A percentile compares a stretch with the other conserved stretches of the same genome.
Evolutionary conservation across 2,329 filamentous ascomycete species (phyloP).

Genomic region (Didymella exigua): DNA sequence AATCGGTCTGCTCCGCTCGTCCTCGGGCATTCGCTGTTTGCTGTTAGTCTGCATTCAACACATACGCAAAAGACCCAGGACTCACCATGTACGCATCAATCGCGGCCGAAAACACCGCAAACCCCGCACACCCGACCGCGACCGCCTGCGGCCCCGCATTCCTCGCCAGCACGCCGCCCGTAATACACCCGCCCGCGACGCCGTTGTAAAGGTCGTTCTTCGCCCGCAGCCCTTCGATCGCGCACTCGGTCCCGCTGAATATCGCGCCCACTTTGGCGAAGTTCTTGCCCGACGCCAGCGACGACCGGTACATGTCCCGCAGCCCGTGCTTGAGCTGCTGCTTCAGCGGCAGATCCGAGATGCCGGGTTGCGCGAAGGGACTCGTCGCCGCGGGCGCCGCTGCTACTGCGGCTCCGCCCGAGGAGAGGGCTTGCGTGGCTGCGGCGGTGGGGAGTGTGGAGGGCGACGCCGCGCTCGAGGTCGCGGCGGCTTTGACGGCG

Average conservation of each 20-base stretch:
- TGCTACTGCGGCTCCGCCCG: slow-evolving; percentile 49
- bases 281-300: slow-evolving; percentile 83
- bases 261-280: slow-evolving; percentile 92
- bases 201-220: slow-evolving; percentile 95
- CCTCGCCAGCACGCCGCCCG: slow-evolving; percentile 84
- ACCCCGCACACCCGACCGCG: slow-evolving; percentile 85
- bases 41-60: slow-evolving; percentile 5
- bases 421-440: slow-evolving; percentile 44
- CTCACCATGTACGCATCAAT: slow-evolving; percentile 84
- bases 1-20: slow-evolving; percentile 49
- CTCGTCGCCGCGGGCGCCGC: slow-evolving; percentile 35
- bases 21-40: slow-evolving; percentile 46
- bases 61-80: not conserved
- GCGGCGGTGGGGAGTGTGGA: slow-evolving; percentile 31
- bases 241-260: slow-evolving; percentile 92
- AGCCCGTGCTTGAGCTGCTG: slow-evolving; percentile 86
- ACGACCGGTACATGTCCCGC: slow-evolving; percentile 90
- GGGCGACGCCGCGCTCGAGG: slow-evolving; percentile 51
- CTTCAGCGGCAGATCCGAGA: slow-evolving; percentile 73
- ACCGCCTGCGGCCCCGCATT: slow-evolving; percentile 90
- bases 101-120: slow-evolving; percentile 88
- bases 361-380: slow-evolving; percentile 51
- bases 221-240: slow-evolving; percentile 86
- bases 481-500: slow-evolving; percentile 48
- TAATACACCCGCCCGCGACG: slow-evolving; percentile 84